Conservation (phyloP, 1,284 basidiomycete species). For the Pseudozyma tsukubaensis region DNA sequence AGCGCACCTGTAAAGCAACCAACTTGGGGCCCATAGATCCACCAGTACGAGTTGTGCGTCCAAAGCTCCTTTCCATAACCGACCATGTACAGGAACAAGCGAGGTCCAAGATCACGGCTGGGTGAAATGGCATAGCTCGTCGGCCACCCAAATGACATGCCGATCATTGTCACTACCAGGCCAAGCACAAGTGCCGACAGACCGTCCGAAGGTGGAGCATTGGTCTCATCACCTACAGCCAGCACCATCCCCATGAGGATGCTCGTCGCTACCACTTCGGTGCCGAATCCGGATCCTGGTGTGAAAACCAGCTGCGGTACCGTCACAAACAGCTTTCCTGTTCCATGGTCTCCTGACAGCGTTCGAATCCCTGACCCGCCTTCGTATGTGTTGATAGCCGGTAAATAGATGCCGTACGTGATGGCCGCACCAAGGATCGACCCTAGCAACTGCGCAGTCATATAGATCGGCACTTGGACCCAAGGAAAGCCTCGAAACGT, state of each 20-base stretch:
- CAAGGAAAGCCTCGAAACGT: slow-evolving; percentile 80
- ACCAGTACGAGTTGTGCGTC: slow-evolving; percentile 76
- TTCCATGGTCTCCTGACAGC: slow-evolving; percentile 71
- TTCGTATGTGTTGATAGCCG: slow-evolving; percentile 79
- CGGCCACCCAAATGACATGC: slow-evolving; percentile 74
- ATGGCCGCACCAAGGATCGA: slow-evolving; percentile 78
- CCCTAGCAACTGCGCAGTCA: slow-evolving; percentile 79
- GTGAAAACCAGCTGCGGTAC: slow-evolving; percentile 70
- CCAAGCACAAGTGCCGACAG: slow-evolving; percentile 74
- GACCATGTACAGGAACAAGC: slow-evolving; percentile 74
- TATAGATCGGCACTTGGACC: slow-evolving; percentile 80
- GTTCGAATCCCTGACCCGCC: slow-evolving; percentile 77
- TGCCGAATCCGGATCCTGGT: slow-evolving; percentile 32
- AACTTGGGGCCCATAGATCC: slow-evolving; percentile 77
- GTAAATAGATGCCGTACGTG: slow-evolving; percentile 80
- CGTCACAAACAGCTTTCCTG: slow-evolving; percentile 80
- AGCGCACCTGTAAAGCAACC: slow-evolving; percentile 63
- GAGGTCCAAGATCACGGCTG: slow-evolving; percentile 76
- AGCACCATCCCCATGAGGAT: slow-evolving; percentile 56
- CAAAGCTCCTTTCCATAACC: slow-evolving; percentile 73
- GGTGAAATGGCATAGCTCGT: slow-evolving; percentile 76
- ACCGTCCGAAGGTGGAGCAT: slow-evolving; percentile 72
- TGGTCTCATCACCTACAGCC: slow-evolving; percentile 63
- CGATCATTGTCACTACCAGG: slow-evolving; percentile 74
- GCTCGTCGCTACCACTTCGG: slow-evolving; percentile 53